Conservation (phyloP, 116 monocot genomes). For the Phalaenopsis hybrid region DNA sequence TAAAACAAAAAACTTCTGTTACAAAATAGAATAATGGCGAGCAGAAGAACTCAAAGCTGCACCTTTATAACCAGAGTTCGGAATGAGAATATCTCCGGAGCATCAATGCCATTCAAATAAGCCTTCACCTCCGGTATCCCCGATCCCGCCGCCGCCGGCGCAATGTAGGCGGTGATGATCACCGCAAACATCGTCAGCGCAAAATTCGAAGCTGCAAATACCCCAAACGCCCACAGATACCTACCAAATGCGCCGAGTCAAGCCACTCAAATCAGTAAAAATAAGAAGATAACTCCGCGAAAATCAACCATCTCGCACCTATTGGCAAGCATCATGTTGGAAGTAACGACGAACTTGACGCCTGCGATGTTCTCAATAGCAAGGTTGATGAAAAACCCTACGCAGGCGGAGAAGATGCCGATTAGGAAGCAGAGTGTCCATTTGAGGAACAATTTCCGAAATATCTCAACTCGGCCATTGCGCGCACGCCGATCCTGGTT, state of each 20-base stretch:
- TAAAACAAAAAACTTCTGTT: background rate
- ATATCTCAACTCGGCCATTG: constrained; percentile 24
- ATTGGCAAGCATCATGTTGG: constrained; percentile 73
- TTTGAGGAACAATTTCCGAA: constrained; percentile 63
- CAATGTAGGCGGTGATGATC: constrained; percentile 55
- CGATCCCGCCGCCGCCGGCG: constrained; percentile 78
- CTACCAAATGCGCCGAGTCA: constrained; percentile 18
- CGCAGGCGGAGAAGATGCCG: constrained; percentile 33
- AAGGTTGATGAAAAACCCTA: constrained; percentile 82
- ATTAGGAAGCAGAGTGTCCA: constrained; percentile 82
- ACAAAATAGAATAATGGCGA: background rate
- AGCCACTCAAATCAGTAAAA: background rate
- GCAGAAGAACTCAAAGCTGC: background rate
- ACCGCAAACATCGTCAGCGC: constrained; percentile 58
- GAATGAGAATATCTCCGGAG: constrained; percentile 65
- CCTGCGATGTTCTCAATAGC: constrained; percentile 94
- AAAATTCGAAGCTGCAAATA: constrained; percentile 63
- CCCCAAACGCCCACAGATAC: constrained; percentile 53
- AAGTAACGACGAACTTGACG: constrained; percentile 60
- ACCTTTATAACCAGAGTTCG: constrained; percentile 83
- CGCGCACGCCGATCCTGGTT: constrained; percentile 73
- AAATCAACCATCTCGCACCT: constrained; percentile 21
- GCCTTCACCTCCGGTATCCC: constrained; percentile 97
- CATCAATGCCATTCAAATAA: constrained; percentile 91
- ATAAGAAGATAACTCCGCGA: background rate